Conservation (phyloP, 2,329 filamentous ascomycete genomes). For the Coniochaeta pulveracea region DNA sequence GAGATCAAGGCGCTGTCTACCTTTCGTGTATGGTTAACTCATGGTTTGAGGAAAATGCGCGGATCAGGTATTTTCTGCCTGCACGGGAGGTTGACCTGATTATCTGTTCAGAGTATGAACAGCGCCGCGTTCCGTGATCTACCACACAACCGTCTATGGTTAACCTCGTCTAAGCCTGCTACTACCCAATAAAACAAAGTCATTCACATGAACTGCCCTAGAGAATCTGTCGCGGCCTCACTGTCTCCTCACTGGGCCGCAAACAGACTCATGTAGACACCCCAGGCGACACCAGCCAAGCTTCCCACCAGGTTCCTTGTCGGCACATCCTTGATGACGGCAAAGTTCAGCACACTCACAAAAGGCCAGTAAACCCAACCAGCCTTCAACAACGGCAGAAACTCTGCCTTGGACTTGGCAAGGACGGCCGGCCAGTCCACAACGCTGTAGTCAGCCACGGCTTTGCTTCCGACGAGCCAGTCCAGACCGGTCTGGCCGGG, state of each 20-base stretch:
- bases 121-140: no score
- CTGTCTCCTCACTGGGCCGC: constrained; percentile 23
- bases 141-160: no score
- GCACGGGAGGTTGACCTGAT: no score
- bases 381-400: constrained; percentile 53
- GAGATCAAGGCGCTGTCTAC: no score
- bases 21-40: no score
- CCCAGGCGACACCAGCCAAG: constrained; percentile 59
- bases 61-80: no score
- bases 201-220: no score
- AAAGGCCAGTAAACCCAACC: constrained; percentile 62
- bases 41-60: no score
- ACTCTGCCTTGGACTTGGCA: constrained; percentile 37
- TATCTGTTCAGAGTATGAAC: no score
- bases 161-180: no score
- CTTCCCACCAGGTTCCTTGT: constrained; percentile 54
- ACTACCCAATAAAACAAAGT: no score
- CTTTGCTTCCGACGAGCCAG: constrained; percentile 11
- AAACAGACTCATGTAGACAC: constrained; percentile 56
- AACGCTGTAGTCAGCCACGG: constrained; percentile 29
- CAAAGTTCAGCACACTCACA: constrained; percentile 57
- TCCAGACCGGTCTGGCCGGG: constrained; percentile 18
- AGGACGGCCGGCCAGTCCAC: constrained; percentile 35
- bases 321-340: constrained; percentile 51
- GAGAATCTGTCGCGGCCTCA: no score